These are phyloP conservation scores for Agaricus blazei DNA, from an alignment of 768 basidiomycete genomes.

Conservation along the genomic window DNA sequence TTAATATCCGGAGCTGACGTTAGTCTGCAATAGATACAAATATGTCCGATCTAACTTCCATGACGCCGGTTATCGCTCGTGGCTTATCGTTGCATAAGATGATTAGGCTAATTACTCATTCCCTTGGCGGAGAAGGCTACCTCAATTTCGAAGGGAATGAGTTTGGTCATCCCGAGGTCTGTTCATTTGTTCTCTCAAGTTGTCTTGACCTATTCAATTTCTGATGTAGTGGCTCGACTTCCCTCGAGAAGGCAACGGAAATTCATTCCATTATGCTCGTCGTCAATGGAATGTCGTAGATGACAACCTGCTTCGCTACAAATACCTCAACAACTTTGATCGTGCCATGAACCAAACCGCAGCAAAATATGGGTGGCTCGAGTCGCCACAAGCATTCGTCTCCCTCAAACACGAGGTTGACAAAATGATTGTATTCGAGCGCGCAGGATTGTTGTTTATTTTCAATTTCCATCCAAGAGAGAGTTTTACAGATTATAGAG, in stretches of 20 bases:
- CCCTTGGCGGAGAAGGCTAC: slow-evolving; percentile 95
- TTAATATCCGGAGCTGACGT: slow-evolving; percentile 1
- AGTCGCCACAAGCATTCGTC: slow-evolving; percentile 82
- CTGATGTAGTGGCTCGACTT: slow-evolving; percentile 90
- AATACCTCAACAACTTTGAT: slow-evolving; percentile 92
- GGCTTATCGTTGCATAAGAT: slow-evolving; percentile 95
- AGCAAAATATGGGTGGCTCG: slow-evolving; percentile 79
- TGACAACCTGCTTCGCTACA: slow-evolving; percentile 83
- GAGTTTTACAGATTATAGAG: slow-evolving; percentile 90
- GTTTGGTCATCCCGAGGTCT: slow-evolving; percentile 94
- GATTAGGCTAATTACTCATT: slow-evolving; percentile 88
- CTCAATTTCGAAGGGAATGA: slow-evolving; percentile 98
- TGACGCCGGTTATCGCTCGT: slow-evolving; percentile 83
- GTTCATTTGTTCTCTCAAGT: slow-evolving; percentile 12
- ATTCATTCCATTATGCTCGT: slow-evolving; percentile 95
- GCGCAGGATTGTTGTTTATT: slow-evolving; percentile 88
- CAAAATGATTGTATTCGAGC: slow-evolving; percentile 92
- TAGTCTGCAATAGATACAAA: slow-evolving; percentile 59
- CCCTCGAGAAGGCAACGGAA: slow-evolving; percentile 91
- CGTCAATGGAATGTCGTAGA: slow-evolving; percentile 96
- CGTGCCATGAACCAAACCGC: slow-evolving; percentile 86
- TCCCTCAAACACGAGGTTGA: slow-evolving; percentile 92
- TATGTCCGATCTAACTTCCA: slow-evolving; percentile 83
- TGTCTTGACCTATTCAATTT: not conserved
- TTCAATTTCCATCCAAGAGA: slow-evolving; percentile 96